Base-by-base conservation (phyloP, 768 basidiomycete species). In the Trametes punicea region DNA sequence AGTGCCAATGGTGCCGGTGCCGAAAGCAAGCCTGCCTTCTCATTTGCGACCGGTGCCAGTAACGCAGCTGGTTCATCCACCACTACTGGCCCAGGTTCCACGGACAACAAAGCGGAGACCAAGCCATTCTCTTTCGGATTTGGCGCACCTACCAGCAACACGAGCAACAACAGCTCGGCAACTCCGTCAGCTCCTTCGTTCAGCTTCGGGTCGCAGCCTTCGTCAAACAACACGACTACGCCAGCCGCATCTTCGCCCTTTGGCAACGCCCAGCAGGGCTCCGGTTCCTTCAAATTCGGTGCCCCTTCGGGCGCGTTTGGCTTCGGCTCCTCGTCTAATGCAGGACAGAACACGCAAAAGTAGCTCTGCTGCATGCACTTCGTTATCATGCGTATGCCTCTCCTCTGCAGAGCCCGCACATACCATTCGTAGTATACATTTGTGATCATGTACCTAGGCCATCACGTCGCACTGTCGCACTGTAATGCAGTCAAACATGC, bases 311-410 rank as follows among this genome's bases (percentile, higher is more conserved):
- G 48, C 23, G 10, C 51, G 4, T 61, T 56, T 27, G 36, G 49
- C 16, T 61, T 61, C 27, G 60, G 60, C 16, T 44, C 42, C 6
- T 44, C 42, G 15, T 46, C 55, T 7, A 52, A 48, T 29, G 41
- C 53, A 41, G 48, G 48, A 33, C 60, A 61, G 51, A 59, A 59
- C 23, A 45, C 53, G 25, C 57, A 58, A 58, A 63, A 63, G 52
- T 60, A 63, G 51, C 48, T 18, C 51, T 53, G 42, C 33, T 39
- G 44, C 48, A 46, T 50, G 33, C 55, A 41, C 34, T 0, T n/a
- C 46, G 20, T 23, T n/a, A 1, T 33, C 47, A 42, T 44, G 45
- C 42, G 29, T 15, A 48, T 48, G 27, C 31, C 41, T 42, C 10
- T 52, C 8, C 42, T 23, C 26, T 15, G 23, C 38, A 40, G 10